Evolutionary conservation across 2,329 filamentous ascomycete species (phyloP).

Genomic region (Trichoderma sp.): DNA sequence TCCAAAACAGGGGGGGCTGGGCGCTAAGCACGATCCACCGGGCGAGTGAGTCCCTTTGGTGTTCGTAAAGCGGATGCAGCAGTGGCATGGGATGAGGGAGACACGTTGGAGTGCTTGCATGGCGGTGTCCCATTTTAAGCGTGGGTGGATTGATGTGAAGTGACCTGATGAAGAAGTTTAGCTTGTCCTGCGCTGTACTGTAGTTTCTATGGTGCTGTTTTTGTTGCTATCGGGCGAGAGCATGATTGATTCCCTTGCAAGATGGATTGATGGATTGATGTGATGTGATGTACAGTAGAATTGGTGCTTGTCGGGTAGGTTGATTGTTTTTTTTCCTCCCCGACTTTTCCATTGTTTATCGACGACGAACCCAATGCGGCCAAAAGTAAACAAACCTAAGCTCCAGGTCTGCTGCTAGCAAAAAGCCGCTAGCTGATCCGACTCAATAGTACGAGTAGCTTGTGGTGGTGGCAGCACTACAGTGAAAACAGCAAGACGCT

Average conservation of each 20-base stretch:
- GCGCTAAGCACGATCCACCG: constrained; percentile 16
- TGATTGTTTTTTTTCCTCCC: neutral
- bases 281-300: neutral
- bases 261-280: neutral
- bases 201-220: neutral
- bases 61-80: constrained; percentile 13
- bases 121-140: neutral
- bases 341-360: neutral
- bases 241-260: neutral
- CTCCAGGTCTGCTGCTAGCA: neutral
- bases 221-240: neutral
- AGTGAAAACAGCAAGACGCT: constrained; percentile 15
- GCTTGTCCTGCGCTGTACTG: neutral
- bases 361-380: constrained; percentile 6
- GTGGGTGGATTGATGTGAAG: neutral
- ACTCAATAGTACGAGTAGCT: neutral
- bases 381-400: constrained; percentile 10
- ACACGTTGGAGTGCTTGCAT: constrained; percentile 18
- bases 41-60: neutral
- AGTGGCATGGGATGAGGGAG: neutral
- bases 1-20: constrained; percentile 17
- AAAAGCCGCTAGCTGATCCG: neutral
- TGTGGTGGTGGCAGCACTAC: neutral
- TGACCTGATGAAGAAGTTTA: neutral
- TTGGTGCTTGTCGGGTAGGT: neutral